Conservation (phyloP, 2,329 filamentous ascomycete genomes). For the Fusarium acutatum region DNA sequence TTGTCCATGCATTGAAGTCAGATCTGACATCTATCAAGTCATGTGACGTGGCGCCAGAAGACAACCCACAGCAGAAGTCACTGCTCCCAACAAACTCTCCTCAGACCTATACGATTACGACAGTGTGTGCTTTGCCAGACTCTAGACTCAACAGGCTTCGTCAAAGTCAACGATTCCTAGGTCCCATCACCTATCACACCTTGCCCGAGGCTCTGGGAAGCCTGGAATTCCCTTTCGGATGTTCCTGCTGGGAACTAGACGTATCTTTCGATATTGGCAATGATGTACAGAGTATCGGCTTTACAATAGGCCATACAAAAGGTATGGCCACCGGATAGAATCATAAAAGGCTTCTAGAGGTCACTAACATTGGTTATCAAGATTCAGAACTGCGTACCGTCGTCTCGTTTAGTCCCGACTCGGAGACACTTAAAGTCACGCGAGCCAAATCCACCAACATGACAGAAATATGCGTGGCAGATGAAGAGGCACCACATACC, state of each 20-base stretch:
- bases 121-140: neutral
- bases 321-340: fast-evolving
- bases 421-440: neutral
- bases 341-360: fast-evolving
- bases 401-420: neutral
- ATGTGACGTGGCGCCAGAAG: neutral
- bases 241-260: neutral
- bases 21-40: neutral
- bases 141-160: neutral
- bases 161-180: neutral
- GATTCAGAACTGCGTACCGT: neutral
- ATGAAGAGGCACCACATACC: neutral
- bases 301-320: neutral
- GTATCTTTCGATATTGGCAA: neutral
- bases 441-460: neutral
- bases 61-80: neutral
- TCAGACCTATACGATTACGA: neutral
- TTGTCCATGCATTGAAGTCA: neutral
- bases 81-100: fast-evolving
- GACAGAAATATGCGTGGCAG: neutral
- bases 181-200: too few relatives aligned
- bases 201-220: neutral
- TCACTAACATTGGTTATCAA: neutral
- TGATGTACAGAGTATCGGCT: neutral
- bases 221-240: neutral